phyloP scores from a whole-genome alignment of 345 rosid genomes.

The Tarenaya hassleriana region DNA sequence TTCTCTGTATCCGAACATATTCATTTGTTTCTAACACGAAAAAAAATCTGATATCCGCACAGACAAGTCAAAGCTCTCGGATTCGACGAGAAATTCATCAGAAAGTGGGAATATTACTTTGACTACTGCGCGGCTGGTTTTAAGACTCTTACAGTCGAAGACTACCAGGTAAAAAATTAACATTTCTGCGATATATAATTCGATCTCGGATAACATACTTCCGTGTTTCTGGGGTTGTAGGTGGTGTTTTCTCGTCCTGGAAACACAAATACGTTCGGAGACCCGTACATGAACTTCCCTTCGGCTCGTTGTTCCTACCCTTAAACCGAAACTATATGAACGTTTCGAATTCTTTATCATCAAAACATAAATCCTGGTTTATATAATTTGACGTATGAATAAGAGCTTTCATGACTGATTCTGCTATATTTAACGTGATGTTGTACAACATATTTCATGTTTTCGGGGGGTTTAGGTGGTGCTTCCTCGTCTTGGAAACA shows the following conservation, averaged over 20 bases:
- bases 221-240: constrained; percentile 25
- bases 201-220: constrained; percentile 1
- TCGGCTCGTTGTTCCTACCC: constrained; percentile 18
- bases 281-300: constrained; percentile 43
- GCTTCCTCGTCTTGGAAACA: too few relatives aligned
- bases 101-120: constrained; percentile 94
- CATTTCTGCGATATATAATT: neutral
- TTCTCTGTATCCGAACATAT: neutral
- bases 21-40: neutral
- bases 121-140: constrained; percentile 87
- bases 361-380: too few relatives aligned
- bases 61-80: constrained; percentile 67
- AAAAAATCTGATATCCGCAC: constrained; percentile 3
- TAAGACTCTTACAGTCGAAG: constrained; percentile 60
- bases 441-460: too few relatives aligned
- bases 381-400: too few relatives aligned
- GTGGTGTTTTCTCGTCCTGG: constrained; percentile 77
- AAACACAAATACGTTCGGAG: constrained; percentile 40
- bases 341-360: too few relatives aligned
- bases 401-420: too few relatives aligned
- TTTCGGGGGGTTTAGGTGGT: too few relatives aligned
- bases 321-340: too few relatives aligned
- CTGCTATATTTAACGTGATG: too few relatives aligned
- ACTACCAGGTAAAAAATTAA: constrained; percentile 50
- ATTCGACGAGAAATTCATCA: constrained; percentile 64